These are phyloP conservation scores for Nidularia sp. DNA, from an alignment of 768 basidiomycete genomes.

Conservation along the genomic window DNA sequence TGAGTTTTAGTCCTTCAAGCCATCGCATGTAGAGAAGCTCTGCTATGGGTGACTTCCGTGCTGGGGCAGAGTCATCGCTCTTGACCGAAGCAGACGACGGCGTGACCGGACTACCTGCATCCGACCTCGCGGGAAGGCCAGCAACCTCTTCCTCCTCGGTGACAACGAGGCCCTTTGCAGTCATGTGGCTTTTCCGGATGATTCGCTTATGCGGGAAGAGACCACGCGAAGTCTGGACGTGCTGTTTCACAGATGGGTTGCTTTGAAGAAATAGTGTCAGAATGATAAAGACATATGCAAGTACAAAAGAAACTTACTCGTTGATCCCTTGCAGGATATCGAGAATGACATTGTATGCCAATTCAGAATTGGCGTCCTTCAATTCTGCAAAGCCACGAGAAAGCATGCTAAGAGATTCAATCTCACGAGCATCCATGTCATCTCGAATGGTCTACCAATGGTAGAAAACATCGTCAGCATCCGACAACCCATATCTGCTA, in stretches of 20 bases:
- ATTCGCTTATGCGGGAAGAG: constrained; percentile 82
- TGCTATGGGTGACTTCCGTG: constrained; percentile 83
- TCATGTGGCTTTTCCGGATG: constrained; percentile 81
- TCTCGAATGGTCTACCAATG: constrained; percentile 59
- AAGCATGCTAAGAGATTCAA: constrained; percentile 87
- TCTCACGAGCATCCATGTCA: constrained; percentile 85
- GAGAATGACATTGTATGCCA: constrained; percentile 84
- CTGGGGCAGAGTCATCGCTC: constrained; percentile 34
- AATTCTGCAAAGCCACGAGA: constrained; percentile 87
- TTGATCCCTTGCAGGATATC: constrained; percentile 90
- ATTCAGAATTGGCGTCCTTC: constrained; percentile 73
- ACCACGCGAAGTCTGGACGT: constrained; percentile 75
- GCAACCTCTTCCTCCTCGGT: constrained; percentile 77
- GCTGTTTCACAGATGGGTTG: constrained; percentile 72
- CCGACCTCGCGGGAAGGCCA: constrained; percentile 38
- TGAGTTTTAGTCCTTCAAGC: constrained; percentile 87
- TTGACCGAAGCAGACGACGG: constrained; percentile 14
- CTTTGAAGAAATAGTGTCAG: constrained; percentile 30
- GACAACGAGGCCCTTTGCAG: constrained; percentile 76
- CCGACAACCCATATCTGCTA: constrained; percentile 3
- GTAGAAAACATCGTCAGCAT: background rate
- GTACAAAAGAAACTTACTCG: constrained; percentile 50
- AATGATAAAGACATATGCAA: constrained; percentile 2
- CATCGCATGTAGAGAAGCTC: constrained; percentile 97
- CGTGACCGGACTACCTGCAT: constrained; percentile 9